phyloP scores from a whole-genome alignment of 1,284 basidiomycete genomes.

The Mycosarcoma mackinlayi region DNA sequence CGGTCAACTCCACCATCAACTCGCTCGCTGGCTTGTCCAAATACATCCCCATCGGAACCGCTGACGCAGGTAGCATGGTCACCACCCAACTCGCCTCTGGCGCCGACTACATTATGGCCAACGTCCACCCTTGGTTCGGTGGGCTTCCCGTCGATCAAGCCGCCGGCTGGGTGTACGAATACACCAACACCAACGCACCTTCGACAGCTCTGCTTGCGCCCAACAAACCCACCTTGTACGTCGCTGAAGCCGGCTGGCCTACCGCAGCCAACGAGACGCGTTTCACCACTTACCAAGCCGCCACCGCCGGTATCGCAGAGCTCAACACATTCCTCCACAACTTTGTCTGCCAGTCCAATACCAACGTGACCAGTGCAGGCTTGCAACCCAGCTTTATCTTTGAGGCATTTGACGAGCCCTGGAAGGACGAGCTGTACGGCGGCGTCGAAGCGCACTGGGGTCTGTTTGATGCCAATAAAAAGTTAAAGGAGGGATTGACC shows the following conservation, averaged over 20 bases:
- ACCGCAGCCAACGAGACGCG: conserved; percentile 71
- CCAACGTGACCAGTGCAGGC: conserved; percentile 78
- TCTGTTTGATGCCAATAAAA: conserved; percentile 41
- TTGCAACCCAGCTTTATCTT: conserved; percentile 64
- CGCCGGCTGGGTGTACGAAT: conserved; percentile 76
- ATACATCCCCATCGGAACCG: conserved; percentile 80
- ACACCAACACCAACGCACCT: conserved; percentile 75
- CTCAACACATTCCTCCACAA: conserved; percentile 77
- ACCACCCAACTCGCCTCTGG: conserved; percentile 77
- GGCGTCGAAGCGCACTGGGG: conserved; percentile 79
- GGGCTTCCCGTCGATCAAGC: conserved; percentile 78
- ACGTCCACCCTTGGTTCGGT: conserved; percentile 82
- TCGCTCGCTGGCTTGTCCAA: conserved; percentile 69
- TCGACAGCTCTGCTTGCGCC: conserved; percentile 66
- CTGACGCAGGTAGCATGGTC: conserved; percentile 83
- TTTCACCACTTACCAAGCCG: conserved; percentile 34
- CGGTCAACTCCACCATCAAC: conserved; percentile 73
- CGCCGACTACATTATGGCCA: conserved; percentile 78
- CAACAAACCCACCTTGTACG: conserved; percentile 78
- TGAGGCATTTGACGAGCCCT: conserved; percentile 83
- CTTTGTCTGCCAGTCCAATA: conserved; percentile 88
- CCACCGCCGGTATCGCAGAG: conserved; percentile 45
- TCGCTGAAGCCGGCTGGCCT: conserved; percentile 95
- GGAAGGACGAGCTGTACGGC: conserved; percentile 82
- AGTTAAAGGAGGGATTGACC: conserved; percentile 64